Evolutionary conservation across 2,329 filamentous ascomycete genomes (phyloP).

Genomic region (Scopulariopsis brevicaulis): DNA sequence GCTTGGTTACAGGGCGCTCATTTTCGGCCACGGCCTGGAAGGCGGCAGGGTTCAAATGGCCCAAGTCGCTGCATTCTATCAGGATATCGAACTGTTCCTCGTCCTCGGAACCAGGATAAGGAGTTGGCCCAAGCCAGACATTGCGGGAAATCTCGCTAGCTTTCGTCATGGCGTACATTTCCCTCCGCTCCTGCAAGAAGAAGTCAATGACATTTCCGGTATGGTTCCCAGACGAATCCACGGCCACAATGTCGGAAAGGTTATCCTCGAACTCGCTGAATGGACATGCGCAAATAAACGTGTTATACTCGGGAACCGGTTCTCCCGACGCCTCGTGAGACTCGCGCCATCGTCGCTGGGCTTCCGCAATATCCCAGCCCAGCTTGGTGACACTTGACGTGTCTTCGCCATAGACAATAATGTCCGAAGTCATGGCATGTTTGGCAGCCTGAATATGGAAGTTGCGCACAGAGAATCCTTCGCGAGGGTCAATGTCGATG

Average conservation of each 20-base stretch:
- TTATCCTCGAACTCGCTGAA: slow-evolving; percentile 63
- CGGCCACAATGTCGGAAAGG: slow-evolving; percentile 59
- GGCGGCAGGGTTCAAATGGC: slow-evolving; percentile 59
- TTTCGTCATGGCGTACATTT: slow-evolving; percentile 91
- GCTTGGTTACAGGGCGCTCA: slow-evolving; percentile 24
- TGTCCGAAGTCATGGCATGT: slow-evolving; percentile 76
- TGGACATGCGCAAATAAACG: slow-evolving; percentile 58
- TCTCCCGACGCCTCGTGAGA: slow-evolving; percentile 46
- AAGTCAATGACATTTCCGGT: slow-evolving; percentile 81
- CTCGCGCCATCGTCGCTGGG: slow-evolving; percentile 66
- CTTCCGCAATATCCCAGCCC: slow-evolving; percentile 56
- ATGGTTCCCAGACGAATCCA: slow-evolving; percentile 58
- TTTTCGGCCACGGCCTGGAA: slow-evolving; percentile 52
- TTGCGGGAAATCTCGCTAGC: slow-evolving; percentile 83
- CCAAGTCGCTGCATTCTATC: slow-evolving; percentile 81
- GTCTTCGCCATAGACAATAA: slow-evolving; percentile 82
- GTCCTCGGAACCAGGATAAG: slow-evolving; percentile 50
- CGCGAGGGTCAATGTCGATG: slow-evolving; percentile 70
- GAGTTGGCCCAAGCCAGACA: slow-evolving; percentile 82
- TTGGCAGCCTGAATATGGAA: slow-evolving; percentile 96
- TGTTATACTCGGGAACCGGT: slow-evolving; percentile 61
- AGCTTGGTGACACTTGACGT: slow-evolving; percentile 49
- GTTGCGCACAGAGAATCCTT: slow-evolving; percentile 92
- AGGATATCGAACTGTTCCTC: slow-evolving; percentile 66
- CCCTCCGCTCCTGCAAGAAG: slow-evolving; percentile 73